A percentile compares a stretch with the other conserved stretches of the same genome.
Conservation (phyloP, 2,329 filamentous ascomycete species). For the Cadophora sp. region DNA sequence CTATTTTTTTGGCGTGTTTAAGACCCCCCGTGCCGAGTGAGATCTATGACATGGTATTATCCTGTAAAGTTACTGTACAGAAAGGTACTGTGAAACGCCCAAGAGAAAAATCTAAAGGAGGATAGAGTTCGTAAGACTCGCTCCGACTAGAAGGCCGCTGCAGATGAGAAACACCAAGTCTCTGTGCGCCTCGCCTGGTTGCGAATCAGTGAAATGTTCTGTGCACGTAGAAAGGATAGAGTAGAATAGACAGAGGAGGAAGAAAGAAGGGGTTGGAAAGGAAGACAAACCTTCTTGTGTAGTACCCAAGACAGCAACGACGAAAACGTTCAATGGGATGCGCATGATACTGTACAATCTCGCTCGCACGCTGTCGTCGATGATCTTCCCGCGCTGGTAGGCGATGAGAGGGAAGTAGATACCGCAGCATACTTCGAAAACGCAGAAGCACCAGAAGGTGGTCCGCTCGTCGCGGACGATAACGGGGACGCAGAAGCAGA, state of each 20-base stretch:
- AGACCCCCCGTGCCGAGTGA: too few relatives aligned
- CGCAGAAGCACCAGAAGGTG: slow-evolving; percentile 62
- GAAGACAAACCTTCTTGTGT: slow-evolving; percentile 50
- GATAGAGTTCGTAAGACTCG: slow-evolving; percentile 10
- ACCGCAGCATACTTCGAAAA: slow-evolving; percentile 63
- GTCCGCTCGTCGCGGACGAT: slow-evolving; percentile 51
- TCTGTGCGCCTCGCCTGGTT: slow-evolving; percentile 11
- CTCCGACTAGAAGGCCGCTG: slow-evolving; percentile 3
- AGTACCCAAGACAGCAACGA: slow-evolving; percentile 55
- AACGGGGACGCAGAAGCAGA: slow-evolving; percentile 51
- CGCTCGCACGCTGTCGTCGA: slow-evolving; percentile 58
- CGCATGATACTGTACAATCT: slow-evolving; percentile 62
- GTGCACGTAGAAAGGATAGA: too few relatives aligned
- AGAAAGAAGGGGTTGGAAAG: neutral
- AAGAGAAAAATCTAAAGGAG: neutral
- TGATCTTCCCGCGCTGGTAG: slow-evolving; percentile 58
- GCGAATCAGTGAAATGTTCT: neutral
- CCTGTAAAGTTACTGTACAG: neutral
- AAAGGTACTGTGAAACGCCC: neutral
- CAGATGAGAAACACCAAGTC: slow-evolving; percentile 13
- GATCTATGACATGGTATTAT: neutral
- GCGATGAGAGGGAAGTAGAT: slow-evolving; percentile 63
- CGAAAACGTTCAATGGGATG: slow-evolving; percentile 63
- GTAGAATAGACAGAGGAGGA: neutral
- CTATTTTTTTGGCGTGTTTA: too few relatives aligned